Conservation (phyloP, 2,329 filamentous ascomycete species). For the Dactylonectria estremocensis region DNA sequence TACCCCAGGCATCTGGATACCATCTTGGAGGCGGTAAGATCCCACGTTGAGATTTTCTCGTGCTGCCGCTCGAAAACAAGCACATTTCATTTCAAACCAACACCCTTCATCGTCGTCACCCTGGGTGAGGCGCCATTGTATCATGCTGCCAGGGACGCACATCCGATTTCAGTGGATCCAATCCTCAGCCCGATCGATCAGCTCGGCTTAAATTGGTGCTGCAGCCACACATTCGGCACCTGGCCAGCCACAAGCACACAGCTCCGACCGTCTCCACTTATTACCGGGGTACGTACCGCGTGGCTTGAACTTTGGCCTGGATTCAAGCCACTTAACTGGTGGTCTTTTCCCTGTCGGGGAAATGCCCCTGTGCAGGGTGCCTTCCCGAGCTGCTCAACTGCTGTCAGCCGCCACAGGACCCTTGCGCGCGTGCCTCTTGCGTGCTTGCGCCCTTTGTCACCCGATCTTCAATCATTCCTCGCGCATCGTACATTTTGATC, state of each 20-base stretch:
- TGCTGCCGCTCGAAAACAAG: neutral
- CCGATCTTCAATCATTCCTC: slow-evolving; percentile 28
- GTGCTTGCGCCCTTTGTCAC: slow-evolving; percentile 28
- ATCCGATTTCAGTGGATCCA: slow-evolving; percentile 6
- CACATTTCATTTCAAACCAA: neutral
- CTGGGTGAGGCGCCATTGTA: slow-evolving; percentile 1
- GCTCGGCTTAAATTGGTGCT: slow-evolving; percentile 25
- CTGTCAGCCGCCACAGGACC: neutral
- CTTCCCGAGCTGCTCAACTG: neutral
- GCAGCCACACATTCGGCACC: slow-evolving; percentile 41
- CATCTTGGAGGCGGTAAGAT: neutral
- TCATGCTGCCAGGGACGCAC: slow-evolving; percentile 7
- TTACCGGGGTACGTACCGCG: slow-evolving; percentile 1
- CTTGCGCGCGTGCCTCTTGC: neutral
- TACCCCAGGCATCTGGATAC: neutral
- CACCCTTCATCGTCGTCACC: neutral
- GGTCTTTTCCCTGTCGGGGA: slow-evolving; percentile 16
- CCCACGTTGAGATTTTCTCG: neutral
- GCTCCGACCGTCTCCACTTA: neutral
- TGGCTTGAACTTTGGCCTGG: neutral
- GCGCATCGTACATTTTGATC: slow-evolving; percentile 19
- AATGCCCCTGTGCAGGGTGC: neutral
- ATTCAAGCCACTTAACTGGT: neutral
- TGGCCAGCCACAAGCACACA: slow-evolving; percentile 42
- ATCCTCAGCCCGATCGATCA: slow-evolving; percentile 25